Base-by-base conservation (phyloP, 116 monocot genomes). In the Posidonia oceanica region DNA sequence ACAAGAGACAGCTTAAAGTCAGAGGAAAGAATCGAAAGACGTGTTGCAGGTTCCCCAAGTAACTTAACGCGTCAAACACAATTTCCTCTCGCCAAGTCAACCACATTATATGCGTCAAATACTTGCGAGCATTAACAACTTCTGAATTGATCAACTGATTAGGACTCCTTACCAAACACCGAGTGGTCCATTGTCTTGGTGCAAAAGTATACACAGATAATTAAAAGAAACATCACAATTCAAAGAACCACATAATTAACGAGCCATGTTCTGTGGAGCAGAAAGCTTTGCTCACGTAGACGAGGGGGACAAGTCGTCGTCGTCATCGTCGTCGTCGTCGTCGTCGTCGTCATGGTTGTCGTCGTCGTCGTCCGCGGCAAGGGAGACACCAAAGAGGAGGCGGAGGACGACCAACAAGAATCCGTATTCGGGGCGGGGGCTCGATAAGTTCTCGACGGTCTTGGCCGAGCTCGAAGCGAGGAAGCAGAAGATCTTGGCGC, bases 401-500 rank as follows among this genome's bases (percentile, higher is more conserved):
- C 20, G 54, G 76, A 69, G 73, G 67, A 66, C 54, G 16, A 56
- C 15, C 23, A 16, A 59, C 36, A 66, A 67, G 61, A 93, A 93
- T 71, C 89, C 93, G 0, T 93, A 89, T 58, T 57, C 93, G 1
- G 65, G 75, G 20, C 63, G 86, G 29, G 93, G 93, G 17, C 86
- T 88, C 16, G 93, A 89, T 63, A 84, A 93, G 77, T 93, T 84
- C 79, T 75, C 80, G 8, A 77, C 69, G 1, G 84, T 89, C 15
- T 38, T 93, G 7, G 78, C 86, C 1, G 86, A 93, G 69, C 93
- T 93, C 23, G 84, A 86, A 64, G 68, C 89, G 12, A 71, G 63
- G 63, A 77, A 64, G 55, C 82, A 84, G 74, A 82, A 77, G 71
- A 88, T 93, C 75, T 56, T 88, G 60, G 68, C 74, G 4, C 69